Conservation (phyloP, 225 moss, liverwort and hornwort genomes). For the Physcomitrium patens region DNA sequence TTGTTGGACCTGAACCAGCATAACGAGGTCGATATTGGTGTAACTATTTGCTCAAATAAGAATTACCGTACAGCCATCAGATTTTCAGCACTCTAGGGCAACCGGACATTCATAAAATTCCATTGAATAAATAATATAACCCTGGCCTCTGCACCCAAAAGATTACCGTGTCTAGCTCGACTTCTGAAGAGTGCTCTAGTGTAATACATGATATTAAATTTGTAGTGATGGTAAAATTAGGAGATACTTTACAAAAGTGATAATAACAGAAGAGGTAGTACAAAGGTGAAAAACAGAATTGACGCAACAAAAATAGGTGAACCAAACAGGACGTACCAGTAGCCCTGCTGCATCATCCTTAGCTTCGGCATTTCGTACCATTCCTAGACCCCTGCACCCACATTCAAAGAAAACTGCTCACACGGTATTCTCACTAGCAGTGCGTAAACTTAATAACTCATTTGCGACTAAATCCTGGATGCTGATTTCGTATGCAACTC, state of each 20-base stretch:
- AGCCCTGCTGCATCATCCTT: conserved; percentile 65
- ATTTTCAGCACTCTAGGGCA: no score
- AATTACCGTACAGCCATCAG: not conserved
- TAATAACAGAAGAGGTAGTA: no score
- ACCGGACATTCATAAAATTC: no score
- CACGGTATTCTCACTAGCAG: not conserved
- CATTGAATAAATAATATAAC: no score
- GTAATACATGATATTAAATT: no score
- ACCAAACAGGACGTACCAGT: conserved; percentile 44
- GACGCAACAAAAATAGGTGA: not conserved
- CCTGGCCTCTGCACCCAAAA: no score
- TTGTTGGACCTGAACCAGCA: not conserved
- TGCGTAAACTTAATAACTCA: not conserved
- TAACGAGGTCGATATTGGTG: not conserved
- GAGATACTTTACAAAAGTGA: no score
- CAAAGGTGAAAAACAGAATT: not conserved
- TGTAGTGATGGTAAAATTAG: no score
- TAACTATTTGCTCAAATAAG: not conserved
- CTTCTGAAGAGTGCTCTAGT: no score
- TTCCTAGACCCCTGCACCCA: conserved; percentile 67
- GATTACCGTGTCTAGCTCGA: no score
- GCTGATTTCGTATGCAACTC: not conserved
- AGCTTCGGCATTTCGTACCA: conserved; percentile 58
- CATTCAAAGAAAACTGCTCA: not conserved
- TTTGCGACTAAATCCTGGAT: not conserved